These are phyloP conservation scores for Fagus crenata DNA, from an alignment of 306 rosid genomes.

Conservation along the genomic window DNA sequence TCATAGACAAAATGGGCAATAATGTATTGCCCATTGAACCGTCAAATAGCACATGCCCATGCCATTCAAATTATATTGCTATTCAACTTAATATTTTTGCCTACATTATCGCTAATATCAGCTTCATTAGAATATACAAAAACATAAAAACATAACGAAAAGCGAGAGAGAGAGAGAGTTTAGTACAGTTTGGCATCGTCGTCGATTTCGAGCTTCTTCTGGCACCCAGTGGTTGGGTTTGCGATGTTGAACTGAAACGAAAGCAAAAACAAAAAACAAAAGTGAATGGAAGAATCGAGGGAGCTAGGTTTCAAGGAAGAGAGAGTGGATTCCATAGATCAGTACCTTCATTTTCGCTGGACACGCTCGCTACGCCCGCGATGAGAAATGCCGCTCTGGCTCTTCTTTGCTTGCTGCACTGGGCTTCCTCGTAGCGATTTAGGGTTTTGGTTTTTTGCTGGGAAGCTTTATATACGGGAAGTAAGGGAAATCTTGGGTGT, in stretches of 20 bases:
- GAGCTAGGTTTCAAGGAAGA: background rate
- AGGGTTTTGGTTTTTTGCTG: background rate
- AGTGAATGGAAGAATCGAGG: background rate
- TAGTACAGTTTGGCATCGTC: constrained; percentile 37
- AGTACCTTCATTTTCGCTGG: constrained; percentile 2
- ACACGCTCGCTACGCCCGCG: background rate
- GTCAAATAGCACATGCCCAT: background rate
- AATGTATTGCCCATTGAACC: background rate
- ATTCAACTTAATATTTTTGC: background rate
- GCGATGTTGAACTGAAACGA: constrained; percentile 36
- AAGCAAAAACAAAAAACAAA: background rate
- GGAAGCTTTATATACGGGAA: background rate
- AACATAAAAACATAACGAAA: too few relatives aligned
- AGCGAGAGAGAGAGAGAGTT: background rate
- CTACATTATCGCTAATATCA: too few relatives aligned
- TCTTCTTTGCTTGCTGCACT: background rate
- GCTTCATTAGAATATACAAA: too few relatives aligned
- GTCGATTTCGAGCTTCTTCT: constrained; percentile 43
- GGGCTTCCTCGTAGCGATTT: background rate
- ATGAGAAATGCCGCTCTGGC: background rate
- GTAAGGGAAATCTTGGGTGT: background rate
- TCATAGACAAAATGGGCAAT: background rate
- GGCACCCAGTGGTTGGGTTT: constrained; percentile 44
- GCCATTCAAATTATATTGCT: background rate
- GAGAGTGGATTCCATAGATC: background rate